Conservation (phyloP, 208 protist species). For the Hexamita inflata region DNA sequence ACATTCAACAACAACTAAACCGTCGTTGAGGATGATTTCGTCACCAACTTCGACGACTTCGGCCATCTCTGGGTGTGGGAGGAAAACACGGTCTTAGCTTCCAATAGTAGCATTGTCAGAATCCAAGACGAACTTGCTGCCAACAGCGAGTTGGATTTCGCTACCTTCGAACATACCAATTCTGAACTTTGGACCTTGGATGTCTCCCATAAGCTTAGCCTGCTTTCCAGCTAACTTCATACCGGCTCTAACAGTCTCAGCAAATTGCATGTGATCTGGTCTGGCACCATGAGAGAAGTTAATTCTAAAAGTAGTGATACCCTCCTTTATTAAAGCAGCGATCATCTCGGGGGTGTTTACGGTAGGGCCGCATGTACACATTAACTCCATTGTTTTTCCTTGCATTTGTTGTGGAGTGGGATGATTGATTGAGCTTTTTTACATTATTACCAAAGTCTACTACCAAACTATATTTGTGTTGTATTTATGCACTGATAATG, state of each 20-base stretch:
- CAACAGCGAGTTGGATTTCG: conserved; percentile 9
- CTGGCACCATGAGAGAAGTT: conserved; percentile 44
- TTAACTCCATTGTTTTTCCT: no score
- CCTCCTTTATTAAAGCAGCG: conserved; percentile 31
- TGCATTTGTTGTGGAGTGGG: no score
- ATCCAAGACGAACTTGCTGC: conserved; percentile 25
- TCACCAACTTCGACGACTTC: conserved; percentile 33
- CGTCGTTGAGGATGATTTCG: conserved; percentile 42
- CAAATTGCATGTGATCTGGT: conserved; percentile 34
- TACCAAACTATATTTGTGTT: no score
- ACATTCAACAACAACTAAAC: no score
- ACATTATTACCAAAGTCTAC: no score
- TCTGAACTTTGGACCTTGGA: conserved; percentile 44
- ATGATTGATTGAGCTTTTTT: no score
- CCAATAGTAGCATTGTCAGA: not conserved
- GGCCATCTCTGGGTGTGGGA: conserved; percentile 37
- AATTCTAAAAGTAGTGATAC: conserved; percentile 40
- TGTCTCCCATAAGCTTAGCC: conserved; percentile 39
- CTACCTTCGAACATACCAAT: conserved; percentile 26
- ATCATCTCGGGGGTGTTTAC: conserved; percentile 22
- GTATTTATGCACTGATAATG: no score
- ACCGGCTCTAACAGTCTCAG: conserved; percentile 25
- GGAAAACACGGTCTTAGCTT: conserved; percentile 26
- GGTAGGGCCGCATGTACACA: conserved; percentile 39
- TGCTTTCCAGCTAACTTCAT: conserved; percentile 1